Percentiles rank a stretch among this genome's conserved stretches.
phyloP scores from a whole-genome alignment of 805 yeast genomes.

The Kodamaea sagamina region DNA sequence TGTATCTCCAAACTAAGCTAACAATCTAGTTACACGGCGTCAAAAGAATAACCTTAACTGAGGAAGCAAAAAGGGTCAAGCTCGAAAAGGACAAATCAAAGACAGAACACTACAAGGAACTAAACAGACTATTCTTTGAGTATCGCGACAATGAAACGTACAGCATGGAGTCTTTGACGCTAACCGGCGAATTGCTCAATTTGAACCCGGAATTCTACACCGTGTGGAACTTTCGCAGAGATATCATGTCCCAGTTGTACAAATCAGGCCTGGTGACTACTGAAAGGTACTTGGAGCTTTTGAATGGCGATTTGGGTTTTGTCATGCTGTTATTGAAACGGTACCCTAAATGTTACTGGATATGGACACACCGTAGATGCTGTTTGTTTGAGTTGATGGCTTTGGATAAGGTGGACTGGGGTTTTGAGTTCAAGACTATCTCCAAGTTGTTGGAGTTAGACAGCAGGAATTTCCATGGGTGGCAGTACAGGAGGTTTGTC shows the following conservation, averaged over 20 bases:
- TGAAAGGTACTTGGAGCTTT: constrained; percentile 27
- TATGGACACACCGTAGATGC: constrained; percentile 95
- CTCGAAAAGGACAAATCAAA: constrained; percentile 58
- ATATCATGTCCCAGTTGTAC: constrained; percentile 49
- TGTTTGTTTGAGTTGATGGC: constrained; percentile 49
- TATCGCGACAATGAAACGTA: constrained; percentile 20
- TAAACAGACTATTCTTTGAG: constrained; percentile 48
- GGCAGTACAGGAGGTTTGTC: constrained; percentile 88
- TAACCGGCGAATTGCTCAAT: constrained; percentile 58
- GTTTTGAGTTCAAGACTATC: constrained; percentile 68
- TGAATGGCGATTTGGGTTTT: constrained; percentile 62
- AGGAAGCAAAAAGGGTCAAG: constrained; percentile 56
- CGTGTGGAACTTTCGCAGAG: constrained; percentile 86
- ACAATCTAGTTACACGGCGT: constrained; percentile 60
- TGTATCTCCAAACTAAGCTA: background rate
- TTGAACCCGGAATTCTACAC: constrained; percentile 87
- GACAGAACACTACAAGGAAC: constrained; percentile 53
- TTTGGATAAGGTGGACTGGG: constrained; percentile 61
- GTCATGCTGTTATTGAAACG: constrained; percentile 57
- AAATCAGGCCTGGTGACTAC: constrained; percentile 11
- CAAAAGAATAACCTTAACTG: constrained; percentile 56
- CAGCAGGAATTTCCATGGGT: constrained; percentile 88
- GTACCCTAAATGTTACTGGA: constrained; percentile 93
- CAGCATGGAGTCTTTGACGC: constrained; percentile 41
- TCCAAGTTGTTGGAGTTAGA: constrained; percentile 69